Percentiles rank a stretch among this genome's conserved stretches.
These are phyloP conservation scores for Austroboletus niveus DNA, from an alignment of 1,284 basidiomycete species.

Conservation along the genomic window DNA sequence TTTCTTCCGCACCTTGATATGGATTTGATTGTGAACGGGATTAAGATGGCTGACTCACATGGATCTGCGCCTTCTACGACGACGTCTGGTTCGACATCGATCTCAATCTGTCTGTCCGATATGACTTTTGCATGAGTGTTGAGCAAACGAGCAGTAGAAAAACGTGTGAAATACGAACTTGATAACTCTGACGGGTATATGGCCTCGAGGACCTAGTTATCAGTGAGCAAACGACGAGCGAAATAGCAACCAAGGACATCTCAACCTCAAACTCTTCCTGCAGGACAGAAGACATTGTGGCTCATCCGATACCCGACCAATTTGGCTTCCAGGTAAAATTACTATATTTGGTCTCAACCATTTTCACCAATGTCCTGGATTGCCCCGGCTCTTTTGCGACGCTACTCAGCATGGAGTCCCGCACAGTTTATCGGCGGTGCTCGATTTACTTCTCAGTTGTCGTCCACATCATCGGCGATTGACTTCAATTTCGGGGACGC, in stretches of 20 bases:
- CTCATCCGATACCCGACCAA: slow-evolving; percentile 28
- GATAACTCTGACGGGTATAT: slow-evolving; percentile 94
- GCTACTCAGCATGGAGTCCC: background rate
- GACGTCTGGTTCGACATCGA: slow-evolving; percentile 89
- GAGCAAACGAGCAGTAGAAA: slow-evolving; percentile 38
- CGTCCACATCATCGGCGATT: background rate
- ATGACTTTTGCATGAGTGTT: slow-evolving; percentile 67
- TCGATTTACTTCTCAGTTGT: slow-evolving; percentile 11
- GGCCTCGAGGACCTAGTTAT: slow-evolving; percentile 81
- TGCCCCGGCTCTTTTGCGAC: slow-evolving; percentile 14
- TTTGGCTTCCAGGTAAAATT: slow-evolving; percentile 18
- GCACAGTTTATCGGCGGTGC: slow-evolving; percentile 1
- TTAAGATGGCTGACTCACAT: slow-evolving; percentile 43
- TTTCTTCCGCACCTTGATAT: slow-evolving; percentile 38
- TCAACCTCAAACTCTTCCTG: slow-evolving; percentile 87
- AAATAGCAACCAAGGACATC: slow-evolving; percentile 9
- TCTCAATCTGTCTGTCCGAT: slow-evolving; percentile 78
- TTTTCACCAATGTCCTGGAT: slow-evolving; percentile 28
- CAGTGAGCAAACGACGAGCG: slow-evolving; percentile 8
- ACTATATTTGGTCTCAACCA: slow-evolving; percentile 17
- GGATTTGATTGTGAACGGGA: slow-evolving; percentile 15
- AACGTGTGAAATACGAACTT: slow-evolving; percentile 58
- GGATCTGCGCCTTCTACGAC: slow-evolving; percentile 57
- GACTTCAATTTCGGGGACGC: slow-evolving; percentile 16
- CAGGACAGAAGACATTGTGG: slow-evolving; percentile 57